Evolutionary conservation across 2,329 filamentous ascomycete genomes (phyloP).

Genomic region (Scorias spongiosa): DNA sequence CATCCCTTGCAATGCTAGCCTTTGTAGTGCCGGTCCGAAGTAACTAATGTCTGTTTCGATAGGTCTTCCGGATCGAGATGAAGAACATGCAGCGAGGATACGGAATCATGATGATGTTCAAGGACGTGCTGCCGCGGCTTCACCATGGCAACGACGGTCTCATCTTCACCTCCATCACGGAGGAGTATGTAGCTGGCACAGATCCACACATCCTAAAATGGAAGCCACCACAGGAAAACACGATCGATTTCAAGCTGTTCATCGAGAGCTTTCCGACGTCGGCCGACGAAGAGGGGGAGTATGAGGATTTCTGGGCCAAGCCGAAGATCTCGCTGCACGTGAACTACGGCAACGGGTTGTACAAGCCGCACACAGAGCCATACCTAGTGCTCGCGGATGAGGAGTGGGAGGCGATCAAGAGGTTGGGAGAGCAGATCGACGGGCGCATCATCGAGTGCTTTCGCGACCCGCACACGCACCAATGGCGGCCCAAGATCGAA

Average conservation of each 20-base stretch:
- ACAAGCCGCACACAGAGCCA: constrained; percentile 37
- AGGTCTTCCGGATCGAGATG: constrained; percentile 59
- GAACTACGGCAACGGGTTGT: constrained; percentile 42
- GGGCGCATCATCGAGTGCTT: constrained; percentile 83
- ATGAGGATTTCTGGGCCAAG: constrained; percentile 62
- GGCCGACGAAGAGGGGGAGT: constrained; percentile 56
- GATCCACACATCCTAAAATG: constrained; percentile 92
- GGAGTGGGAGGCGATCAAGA: constrained; percentile 77
- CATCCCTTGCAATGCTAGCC: constrained; percentile 38
- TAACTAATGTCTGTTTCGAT: background rate
- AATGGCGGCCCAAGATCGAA: constrained; percentile 58
- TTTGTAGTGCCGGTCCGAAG: background rate
- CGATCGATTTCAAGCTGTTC: constrained; percentile 74
- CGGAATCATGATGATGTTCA: constrained; percentile 83
- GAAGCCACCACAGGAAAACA: constrained; percentile 93
- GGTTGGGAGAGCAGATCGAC: constrained; percentile 58
- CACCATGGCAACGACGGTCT: constrained; percentile 91
- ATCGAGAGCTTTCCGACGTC: constrained; percentile 56
- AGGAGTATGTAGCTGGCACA: constrained; percentile 76
- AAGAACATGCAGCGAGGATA: constrained; percentile 86
- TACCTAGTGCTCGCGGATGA: constrained; percentile 58
- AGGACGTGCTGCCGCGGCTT: constrained; percentile 64
- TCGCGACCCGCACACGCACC: constrained; percentile 49
- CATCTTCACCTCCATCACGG: constrained; percentile 89
- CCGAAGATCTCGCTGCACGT: constrained; percentile 62